Conservation (phyloP, 2,329 filamentous ascomycete genomes). For the Epichloe glyceriae region DNA sequence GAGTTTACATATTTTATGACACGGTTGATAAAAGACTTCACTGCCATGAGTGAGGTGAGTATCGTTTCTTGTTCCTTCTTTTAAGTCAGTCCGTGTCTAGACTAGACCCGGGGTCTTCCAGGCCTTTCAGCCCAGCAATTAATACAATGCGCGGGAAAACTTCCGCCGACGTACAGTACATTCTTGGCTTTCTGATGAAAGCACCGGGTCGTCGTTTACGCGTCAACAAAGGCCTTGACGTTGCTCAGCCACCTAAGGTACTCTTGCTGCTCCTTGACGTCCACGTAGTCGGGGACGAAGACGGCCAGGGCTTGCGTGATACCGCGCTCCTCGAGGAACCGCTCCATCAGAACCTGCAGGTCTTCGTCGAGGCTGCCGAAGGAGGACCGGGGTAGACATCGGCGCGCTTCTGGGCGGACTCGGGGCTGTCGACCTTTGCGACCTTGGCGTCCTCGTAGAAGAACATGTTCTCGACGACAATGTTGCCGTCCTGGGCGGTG, state of each 20-base stretch:
- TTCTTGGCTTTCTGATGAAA: background rate
- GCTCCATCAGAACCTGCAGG: conserved; percentile 81
- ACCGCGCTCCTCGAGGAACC: conserved; percentile 88
- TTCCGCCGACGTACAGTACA: background rate
- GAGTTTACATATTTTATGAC: background rate
- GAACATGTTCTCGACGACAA: conserved; percentile 82
- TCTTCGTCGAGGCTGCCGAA: conserved; percentile 95
- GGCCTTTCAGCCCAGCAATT: no score
- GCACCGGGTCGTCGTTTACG: conserved; percentile 27
- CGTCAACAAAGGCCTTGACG: conserved; percentile 74
- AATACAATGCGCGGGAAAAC: background rate
- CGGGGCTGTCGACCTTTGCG: conserved; percentile 62
- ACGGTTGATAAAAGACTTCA: background rate
- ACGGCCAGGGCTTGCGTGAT: conserved; percentile 75
- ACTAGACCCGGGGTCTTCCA: no score
- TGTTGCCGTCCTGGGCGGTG: conserved; percentile 69
- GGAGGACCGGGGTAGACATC: conserved; percentile 76
- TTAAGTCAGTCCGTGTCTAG: no score
- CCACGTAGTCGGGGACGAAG: conserved; percentile 92
- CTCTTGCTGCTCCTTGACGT: conserved; percentile 97
- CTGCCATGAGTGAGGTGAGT: no score
- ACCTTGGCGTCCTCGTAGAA: conserved; percentile 70
- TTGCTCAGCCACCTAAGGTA: conserved; percentile 83
- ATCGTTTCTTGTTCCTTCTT: no score
- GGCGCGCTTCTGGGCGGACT: conserved; percentile 63